Evolutionary conservation across 345 rosid genomes (phyloP).

Genomic region (Ceriops tagal): DNA sequence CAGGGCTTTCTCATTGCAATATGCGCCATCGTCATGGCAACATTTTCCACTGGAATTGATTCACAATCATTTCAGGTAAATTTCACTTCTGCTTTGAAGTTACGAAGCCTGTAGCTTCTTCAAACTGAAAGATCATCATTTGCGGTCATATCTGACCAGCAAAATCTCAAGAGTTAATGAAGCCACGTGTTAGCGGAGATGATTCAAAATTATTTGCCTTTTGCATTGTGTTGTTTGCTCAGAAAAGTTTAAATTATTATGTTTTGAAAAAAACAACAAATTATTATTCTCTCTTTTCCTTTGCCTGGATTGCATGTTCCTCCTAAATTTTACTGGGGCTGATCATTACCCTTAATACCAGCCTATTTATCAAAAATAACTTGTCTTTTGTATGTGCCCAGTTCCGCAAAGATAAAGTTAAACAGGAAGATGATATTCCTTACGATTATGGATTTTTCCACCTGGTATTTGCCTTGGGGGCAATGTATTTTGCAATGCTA

Average conservation of each 20-base stretch:
- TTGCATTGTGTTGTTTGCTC: too few species aligned
- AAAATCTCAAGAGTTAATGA: too few species aligned
- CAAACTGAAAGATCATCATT: background rate
- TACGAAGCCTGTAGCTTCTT: background rate
- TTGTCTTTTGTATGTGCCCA: conserved; percentile 23
- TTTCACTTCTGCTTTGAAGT: background rate
- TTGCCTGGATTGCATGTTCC: background rate
- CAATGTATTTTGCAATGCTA: conserved; percentile 92
- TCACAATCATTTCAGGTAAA: conserved; percentile 78
- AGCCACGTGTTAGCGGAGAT: too few species aligned
- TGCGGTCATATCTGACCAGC: too few species aligned
- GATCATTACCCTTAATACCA: too few species aligned
- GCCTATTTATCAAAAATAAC: background rate
- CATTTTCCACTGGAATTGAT: conserved; percentile 90
- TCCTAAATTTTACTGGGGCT: too few species aligned
- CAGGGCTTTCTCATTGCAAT: conserved; percentile 84
- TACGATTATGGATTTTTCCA: conserved; percentile 80
- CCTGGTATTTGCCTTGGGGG: conserved; percentile 78
- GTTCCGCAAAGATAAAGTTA: conserved; percentile 56
- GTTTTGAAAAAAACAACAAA: background rate
- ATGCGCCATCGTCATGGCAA: conserved; percentile 78
- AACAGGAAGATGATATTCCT: conserved; percentile 62
- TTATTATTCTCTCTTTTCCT: background rate
- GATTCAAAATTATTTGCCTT: too few species aligned
- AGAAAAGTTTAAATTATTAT: too few species aligned